A percentile compares a stretch with the other conserved stretches of the same genome.
Conservation (phyloP, 2,329 filamentous ascomycete genomes). For the Colletotrichum sublineola region DNA sequence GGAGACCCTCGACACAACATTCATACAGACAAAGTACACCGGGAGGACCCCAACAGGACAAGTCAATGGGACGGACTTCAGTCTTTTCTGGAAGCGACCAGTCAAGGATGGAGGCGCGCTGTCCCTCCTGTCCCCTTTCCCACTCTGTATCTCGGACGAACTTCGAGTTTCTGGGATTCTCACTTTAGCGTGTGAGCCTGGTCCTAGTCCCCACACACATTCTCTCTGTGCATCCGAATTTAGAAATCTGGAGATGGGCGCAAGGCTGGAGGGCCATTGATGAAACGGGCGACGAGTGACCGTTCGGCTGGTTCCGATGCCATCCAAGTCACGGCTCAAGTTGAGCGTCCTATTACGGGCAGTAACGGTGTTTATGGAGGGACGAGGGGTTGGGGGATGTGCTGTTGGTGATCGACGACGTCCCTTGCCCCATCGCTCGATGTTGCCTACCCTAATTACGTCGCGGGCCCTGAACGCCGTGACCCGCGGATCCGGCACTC, state of each 20-base stretch:
- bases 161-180: neutral
- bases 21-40: neutral
- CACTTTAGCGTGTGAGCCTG: neutral
- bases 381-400: too few species aligned
- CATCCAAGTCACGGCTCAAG: neutral
- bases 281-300: neutral
- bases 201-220: neutral
- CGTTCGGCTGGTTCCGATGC: neutral
- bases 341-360: neutral
- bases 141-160: neutral
- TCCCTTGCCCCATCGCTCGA: neutral
- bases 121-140: neutral
- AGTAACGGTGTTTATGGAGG: neutral
- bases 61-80: too few species aligned
- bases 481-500: neutral
- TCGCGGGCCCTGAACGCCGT: neutral
- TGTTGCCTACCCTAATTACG: neutral
- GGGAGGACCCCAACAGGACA: neutral
- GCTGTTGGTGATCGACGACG: neutral
- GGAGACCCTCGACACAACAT: neutral
- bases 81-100: too few species aligned
- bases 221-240: neutral
- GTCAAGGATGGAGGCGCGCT: too few species aligned
- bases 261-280: neutral
- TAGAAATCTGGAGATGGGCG: neutral